Conservation (phyloP, 2,329 filamentous ascomycete genomes). For the Nothopassalora personata region DNA sequence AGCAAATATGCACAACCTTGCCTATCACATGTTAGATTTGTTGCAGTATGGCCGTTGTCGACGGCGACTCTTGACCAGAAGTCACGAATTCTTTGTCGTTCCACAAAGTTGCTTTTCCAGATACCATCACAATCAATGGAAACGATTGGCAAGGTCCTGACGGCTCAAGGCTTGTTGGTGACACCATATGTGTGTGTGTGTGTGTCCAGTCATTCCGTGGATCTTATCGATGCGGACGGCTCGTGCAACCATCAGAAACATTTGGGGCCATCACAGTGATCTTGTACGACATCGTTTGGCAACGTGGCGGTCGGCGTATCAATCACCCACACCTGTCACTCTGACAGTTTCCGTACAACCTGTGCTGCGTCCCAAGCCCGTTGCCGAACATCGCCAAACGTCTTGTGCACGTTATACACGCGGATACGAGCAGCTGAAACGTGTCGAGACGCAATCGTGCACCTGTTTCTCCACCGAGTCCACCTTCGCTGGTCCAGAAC, state of each 20-base stretch:
- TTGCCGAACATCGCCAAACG: background rate
- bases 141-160: too few species aligned
- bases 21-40: too few species aligned
- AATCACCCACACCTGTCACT: background rate
- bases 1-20: too few species aligned
- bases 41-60: too few species aligned
- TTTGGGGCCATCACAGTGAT: background rate
- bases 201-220: background rate
- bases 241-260: background rate
- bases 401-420: background rate
- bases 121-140: too few species aligned
- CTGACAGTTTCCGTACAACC: background rate
- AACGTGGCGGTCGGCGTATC: background rate
- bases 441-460: background rate
- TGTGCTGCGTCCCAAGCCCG: background rate
- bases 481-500: background rate
- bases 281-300: background rate
- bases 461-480: background rate
- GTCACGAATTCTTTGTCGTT: too few species aligned
- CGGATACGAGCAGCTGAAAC: background rate
- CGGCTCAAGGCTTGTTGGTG: too few species aligned
- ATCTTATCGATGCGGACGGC: background rate
- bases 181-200: too few species aligned
- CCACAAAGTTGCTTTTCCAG: too few species aligned
- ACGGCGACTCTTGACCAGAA: too few species aligned